Percentiles rank a stretch among this genome's conserved stretches.
phyloP scores from a whole-genome alignment of 352 stramenopile genomes.

The Pythium biforme region DNA sequence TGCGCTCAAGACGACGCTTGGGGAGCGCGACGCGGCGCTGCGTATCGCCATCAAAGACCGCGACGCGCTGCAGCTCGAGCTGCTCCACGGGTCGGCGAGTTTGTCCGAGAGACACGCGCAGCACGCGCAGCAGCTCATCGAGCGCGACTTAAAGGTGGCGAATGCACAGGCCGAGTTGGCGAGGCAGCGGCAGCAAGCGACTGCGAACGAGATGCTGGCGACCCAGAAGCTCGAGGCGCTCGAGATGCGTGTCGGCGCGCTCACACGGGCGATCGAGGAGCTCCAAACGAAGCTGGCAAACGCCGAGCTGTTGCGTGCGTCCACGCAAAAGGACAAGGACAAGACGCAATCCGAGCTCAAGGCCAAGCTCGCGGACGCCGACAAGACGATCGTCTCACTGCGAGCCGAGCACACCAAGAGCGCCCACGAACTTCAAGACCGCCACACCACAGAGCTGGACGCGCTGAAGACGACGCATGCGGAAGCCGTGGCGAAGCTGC shows the following conservation, averaged over 20 bases:
- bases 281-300: constrained; percentile 18
- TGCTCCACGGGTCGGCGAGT: constrained; percentile 35
- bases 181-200: constrained; percentile 27
- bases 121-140: constrained; percentile 36
- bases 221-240: constrained; percentile 26
- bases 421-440: no score
- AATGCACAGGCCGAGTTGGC: constrained; percentile 35
- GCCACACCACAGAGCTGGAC: constrained; percentile 27
- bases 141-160: constrained; percentile 38
- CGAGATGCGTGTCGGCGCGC: constrained; percentile 24
- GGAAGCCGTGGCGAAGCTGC: constrained; percentile 22
- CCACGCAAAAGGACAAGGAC: constrained; percentile 25
- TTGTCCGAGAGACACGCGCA: constrained; percentile 38
- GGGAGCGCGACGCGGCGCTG: constrained; percentile 40
- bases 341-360: constrained; percentile 14
- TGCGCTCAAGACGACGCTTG: constrained; percentile 37
- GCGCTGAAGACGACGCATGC: constrained; percentile 26
- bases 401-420: constrained; percentile 28
- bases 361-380: constrained; percentile 9
- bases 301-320: constrained; percentile 20
- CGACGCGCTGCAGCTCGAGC: constrained; percentile 45
- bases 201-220: constrained; percentile 19
- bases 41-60: constrained; percentile 41
- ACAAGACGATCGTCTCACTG: background rate
- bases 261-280: constrained; percentile 20